Percentiles rank a stretch among this genome's conserved stretches.
Evolutionary conservation across 208 protist species (phyloP).

Genomic region (Crithidia mellificae): DNA sequence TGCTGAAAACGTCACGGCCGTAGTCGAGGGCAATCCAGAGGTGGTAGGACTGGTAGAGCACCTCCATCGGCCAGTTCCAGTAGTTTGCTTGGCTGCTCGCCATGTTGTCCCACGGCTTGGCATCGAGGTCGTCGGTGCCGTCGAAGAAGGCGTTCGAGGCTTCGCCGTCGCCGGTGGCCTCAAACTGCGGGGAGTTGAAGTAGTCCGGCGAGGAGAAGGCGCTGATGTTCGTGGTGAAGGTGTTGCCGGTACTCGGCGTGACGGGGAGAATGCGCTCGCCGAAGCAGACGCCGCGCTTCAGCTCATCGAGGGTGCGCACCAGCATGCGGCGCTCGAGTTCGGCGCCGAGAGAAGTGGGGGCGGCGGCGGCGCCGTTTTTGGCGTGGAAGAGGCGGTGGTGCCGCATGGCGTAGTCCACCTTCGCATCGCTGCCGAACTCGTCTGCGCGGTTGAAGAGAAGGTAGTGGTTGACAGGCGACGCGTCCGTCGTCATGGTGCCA

Average conservation of each 20-base stretch:
- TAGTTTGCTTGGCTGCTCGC: slow-evolving; percentile 42
- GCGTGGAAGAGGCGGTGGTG: slow-evolving; percentile 26
- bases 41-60: slow-evolving; percentile 84
- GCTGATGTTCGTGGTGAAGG: slow-evolving; percentile 31
- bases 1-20: slow-evolving; percentile 59
- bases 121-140: slow-evolving; percentile 48
- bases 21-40: slow-evolving; percentile 81
- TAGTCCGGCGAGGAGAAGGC: slow-evolving; percentile 27
- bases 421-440: slow-evolving; percentile 67
- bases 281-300: slow-evolving; percentile 39
- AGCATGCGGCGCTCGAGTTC: slow-evolving; percentile 47
- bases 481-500: slow-evolving; percentile 60
- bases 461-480: slow-evolving; percentile 77
- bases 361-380: slow-evolving; percentile 6
- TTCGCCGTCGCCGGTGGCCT: slow-evolving; percentile 25
- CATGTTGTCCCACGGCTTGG: slow-evolving; percentile 67
- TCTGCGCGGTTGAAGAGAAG: slow-evolving; percentile 64
- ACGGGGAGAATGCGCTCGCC: slow-evolving; percentile 32
- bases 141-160: slow-evolving; percentile 32
- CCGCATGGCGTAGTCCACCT: slow-evolving; percentile 73
- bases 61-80: slow-evolving; percentile 84
- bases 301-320: slow-evolving; percentile 55
- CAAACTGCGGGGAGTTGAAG: slow-evolving; percentile 18
- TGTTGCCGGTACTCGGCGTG: slow-evolving; percentile 47
- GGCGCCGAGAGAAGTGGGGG: slow-evolving; percentile 11